Evolutionary conservation across 2,329 filamentous ascomycete species (phyloP), one percentile per base, ranked within the genome.

Genomic region (Trichoderma brevicompactum): DNA sequence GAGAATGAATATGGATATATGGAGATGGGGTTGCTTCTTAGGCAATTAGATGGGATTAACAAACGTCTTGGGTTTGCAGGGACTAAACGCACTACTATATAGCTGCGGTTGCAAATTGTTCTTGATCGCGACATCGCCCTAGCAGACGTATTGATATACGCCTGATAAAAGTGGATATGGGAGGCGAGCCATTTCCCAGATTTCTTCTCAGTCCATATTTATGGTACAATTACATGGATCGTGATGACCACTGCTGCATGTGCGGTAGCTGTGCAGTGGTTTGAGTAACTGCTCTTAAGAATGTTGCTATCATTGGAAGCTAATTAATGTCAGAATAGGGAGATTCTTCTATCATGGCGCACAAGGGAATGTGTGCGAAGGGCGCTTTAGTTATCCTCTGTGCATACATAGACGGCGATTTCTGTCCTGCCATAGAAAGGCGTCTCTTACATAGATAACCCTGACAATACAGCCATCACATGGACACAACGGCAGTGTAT

Each of bases 401-500:
- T 53, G 66, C 66, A 23, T 66, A 70, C 36, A 68, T 75, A 64
- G 74, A 79, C 66, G 78, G 73, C 67, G 74, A 80, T 68, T 76
- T 80, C 49, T 15, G 10, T 4, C 73, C 79, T 23, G 76, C 78
- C 5, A 66, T 70, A 9, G 72, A 72, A 9, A 71, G 72, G 48
- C 66, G 69, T 17, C 68, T 81, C 5, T 23, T 82, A 7, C 77
- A 79, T 0, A 1, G 17, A 7, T 66, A 73, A 6, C 5, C 49
- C 23, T 7, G n/a, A 38, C 40, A 23, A n/a, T 6, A 12, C 7
- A n/a, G 2, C 38, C 38, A 61, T 79, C 7, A 64, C 65, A 15
- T 82, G 79, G 80, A 19, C 62, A 5, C 59, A 52, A 10, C 83
- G 80, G 81, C 77, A 74, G 19, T 32, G 34, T 6, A 48, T 72